Conservation (phyloP, 495 filamentous ascomycete species). For the Xylaria scruposa region DNA sequence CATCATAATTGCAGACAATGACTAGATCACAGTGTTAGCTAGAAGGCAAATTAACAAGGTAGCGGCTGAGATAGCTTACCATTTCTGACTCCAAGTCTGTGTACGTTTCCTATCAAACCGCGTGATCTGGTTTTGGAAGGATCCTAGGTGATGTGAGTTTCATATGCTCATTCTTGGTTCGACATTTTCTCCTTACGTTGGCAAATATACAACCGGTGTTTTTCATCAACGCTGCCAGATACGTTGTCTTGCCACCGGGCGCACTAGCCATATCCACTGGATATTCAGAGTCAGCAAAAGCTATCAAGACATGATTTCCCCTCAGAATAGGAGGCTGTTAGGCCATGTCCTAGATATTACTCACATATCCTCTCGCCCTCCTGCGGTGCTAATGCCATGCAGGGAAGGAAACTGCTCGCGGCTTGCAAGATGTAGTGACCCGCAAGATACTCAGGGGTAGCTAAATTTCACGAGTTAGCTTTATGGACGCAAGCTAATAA, state of each 20-base stretch:
- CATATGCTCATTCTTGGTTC: no score
- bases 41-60: not conserved
- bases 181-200: constrained; percentile 63
- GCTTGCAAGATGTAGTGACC: constrained; percentile 98
- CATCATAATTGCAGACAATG: constrained; percentile 93
- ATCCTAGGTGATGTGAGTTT: constrained; percentile 54
- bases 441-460: constrained; percentile 95
- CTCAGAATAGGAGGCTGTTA: not conserved
- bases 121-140: constrained; percentile 90
- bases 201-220: constrained; percentile 97
- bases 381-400: constrained; percentile 95
- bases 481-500: not conserved
- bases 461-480: constrained; percentile 40
- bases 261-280: constrained; percentile 84
- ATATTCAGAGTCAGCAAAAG: constrained; percentile 26
- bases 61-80: constrained; percentile 44
- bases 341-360: constrained; percentile 38
- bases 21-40: constrained; percentile 16
- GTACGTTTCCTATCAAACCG: constrained; percentile 97
- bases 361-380: constrained; percentile 76
- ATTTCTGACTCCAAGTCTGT: constrained; percentile 92
- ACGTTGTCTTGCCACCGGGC: constrained; percentile 96
- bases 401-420: constrained; percentile 94
- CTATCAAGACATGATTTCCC: not conserved
- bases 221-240: constrained; percentile 96